Evolutionary conservation across 2,329 filamentous ascomycete genomes (phyloP).

Genomic region (Aureobasidium leucospermi): DNA sequence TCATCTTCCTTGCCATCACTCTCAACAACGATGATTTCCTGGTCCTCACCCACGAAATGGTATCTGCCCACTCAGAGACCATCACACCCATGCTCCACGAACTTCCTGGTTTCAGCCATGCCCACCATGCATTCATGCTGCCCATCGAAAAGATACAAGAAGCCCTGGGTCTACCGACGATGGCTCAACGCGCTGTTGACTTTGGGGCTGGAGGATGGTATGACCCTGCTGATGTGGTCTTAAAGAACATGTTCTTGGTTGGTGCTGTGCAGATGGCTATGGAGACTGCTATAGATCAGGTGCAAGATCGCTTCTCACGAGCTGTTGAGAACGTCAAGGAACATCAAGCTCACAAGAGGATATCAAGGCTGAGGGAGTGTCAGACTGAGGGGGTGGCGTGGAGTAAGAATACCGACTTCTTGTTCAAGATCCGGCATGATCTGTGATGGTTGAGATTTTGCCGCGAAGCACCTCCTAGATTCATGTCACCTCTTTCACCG

Average conservation of each 20-base stretch:
- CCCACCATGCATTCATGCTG: not conserved
- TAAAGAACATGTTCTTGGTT: slow-evolving; percentile 10
- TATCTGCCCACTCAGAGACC: not conserved
- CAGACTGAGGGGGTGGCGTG: not conserved
- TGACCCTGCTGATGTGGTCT: not conserved
- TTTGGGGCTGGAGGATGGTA: slow-evolving; percentile 1
- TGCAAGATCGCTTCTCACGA: not conserved
- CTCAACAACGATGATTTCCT: slow-evolving; percentile 7
- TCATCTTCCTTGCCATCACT: slow-evolving; percentile 4
- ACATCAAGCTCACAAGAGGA: not conserved
- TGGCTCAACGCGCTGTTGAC: not conserved
- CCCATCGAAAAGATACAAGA: slow-evolving; percentile 7
- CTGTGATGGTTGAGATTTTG: too few species aligned
- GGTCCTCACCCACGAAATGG: slow-evolving; percentile 1
- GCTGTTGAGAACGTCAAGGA: not conserved
- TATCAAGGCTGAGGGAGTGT: not conserved
- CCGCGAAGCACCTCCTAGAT: too few species aligned
- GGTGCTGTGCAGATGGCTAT: slow-evolving; percentile 1
- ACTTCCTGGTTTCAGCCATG: not conserved
- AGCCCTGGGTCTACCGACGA: not conserved
- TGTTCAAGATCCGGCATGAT: not conserved
- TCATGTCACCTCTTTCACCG: too few species aligned
- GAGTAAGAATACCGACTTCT: not conserved
- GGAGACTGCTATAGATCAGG: not conserved
- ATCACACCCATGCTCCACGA: not conserved